These are phyloP conservation scores for Physaria fendleri DNA, from an alignment of 345 rosid species.

Conservation along the genomic window DNA sequence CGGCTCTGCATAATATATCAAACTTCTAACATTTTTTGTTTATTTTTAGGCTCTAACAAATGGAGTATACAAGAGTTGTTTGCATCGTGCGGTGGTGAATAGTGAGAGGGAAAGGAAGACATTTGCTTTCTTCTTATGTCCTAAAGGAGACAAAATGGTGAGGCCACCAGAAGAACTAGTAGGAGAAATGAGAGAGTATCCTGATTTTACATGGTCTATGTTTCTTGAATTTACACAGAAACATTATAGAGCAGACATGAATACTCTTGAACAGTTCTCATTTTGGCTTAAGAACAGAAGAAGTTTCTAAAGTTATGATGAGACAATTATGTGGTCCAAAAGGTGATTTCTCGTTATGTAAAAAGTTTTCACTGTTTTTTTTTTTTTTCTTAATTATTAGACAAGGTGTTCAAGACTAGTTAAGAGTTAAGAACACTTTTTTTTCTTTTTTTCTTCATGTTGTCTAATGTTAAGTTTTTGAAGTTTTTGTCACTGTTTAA, in stretches of 20 bases:
- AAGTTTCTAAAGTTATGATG: conserved; percentile 18
- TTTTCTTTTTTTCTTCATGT: not conserved
- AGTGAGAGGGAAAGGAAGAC: conserved; percentile 47
- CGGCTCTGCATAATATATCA: no score
- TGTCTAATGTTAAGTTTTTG: not conserved
- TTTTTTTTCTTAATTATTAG: not conserved
- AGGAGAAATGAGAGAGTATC: conserved; percentile 33
- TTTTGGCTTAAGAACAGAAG: conserved; percentile 22
- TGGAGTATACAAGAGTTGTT: conserved; percentile 46
- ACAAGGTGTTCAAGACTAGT: conserved; percentile 6
- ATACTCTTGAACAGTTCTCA: conserved; percentile 27
- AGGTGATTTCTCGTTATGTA: conserved; percentile 12
- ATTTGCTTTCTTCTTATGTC: conserved; percentile 52
- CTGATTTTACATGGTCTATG: conserved; percentile 80
- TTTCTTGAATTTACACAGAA: conserved; percentile 50
- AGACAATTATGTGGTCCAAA: conserved; percentile 19
- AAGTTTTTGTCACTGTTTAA: no score
- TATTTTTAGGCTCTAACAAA: conserved; percentile 23
- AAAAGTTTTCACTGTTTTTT: conserved; percentile 1
- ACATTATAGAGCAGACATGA: conserved; percentile 26
- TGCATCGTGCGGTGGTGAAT: conserved; percentile 68
- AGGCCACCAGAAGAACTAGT: conserved; percentile 58
- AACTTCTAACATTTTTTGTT: not conserved
- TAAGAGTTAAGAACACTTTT: not conserved
- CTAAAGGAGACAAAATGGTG: conserved; percentile 53